These are phyloP conservation scores for Darksidea phi DNA, from an alignment of 495 filamentous ascomycete genomes.

Conservation along the genomic window DNA sequence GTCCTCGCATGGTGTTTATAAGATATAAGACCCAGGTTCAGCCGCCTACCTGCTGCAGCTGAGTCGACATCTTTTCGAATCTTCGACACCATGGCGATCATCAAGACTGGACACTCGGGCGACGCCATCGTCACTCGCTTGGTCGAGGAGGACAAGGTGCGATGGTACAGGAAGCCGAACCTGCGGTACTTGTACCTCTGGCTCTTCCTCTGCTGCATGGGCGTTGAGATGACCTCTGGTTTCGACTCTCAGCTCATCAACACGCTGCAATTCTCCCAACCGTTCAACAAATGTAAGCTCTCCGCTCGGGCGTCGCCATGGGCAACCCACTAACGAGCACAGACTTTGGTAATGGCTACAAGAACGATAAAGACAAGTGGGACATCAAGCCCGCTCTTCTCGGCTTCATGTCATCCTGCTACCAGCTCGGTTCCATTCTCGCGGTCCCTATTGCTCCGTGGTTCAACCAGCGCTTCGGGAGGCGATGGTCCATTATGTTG, in stretches of 20 bases:
- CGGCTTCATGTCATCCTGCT: slow-evolving; percentile 28
- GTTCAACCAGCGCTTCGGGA: slow-evolving; percentile 19
- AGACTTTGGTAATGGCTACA: slow-evolving; percentile 24
- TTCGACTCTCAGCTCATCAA: slow-evolving; percentile 33
- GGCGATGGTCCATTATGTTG: slow-evolving; percentile 16
- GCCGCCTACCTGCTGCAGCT: not conserved
- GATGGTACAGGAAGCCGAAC: slow-evolving; percentile 29
- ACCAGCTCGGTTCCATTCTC: slow-evolving; percentile 29
- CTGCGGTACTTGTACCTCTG: slow-evolving; percentile 22
- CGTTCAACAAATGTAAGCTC: slow-evolving; percentile 25
- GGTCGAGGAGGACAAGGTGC: slow-evolving; percentile 18
- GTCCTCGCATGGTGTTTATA: not conserved
- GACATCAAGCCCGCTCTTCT: slow-evolving; percentile 16
- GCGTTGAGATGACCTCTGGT: slow-evolving; percentile 31
- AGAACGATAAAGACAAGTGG: slow-evolving; percentile 12
- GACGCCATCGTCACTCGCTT: slow-evolving; percentile 23
- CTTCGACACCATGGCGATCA: not conserved
- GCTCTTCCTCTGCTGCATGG: slow-evolving; percentile 26
- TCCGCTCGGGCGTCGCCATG: not conserved
- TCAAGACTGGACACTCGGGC: slow-evolving; percentile 4
- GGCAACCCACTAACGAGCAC: not conserved
- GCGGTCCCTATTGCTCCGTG: slow-evolving; percentile 25
- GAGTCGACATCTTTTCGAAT: not conserved
- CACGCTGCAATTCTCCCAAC: slow-evolving; percentile 25
- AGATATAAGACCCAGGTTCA: not conserved